These are phyloP conservation scores for Phialemoniopsis sp. DNA, from an alignment of 2,329 filamentous ascomycete species.

Conservation along the genomic window DNA sequence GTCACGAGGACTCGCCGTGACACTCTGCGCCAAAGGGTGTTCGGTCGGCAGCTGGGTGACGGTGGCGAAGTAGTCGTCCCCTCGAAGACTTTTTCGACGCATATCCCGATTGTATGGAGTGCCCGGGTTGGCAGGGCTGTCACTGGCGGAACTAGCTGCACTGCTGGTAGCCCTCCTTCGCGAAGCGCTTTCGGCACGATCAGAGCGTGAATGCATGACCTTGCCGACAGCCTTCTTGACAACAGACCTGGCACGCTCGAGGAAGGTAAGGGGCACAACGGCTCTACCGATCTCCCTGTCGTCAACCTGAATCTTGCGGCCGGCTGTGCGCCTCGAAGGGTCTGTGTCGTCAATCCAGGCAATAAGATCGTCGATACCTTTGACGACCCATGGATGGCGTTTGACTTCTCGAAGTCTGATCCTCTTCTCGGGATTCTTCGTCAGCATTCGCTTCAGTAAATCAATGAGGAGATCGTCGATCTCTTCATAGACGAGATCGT, in stretches of 20 bases:
- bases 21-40: constrained; percentile 72
- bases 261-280: constrained; percentile 82
- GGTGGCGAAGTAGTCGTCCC: constrained; percentile 50
- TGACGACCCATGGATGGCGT: constrained; percentile 84
- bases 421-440: constrained; percentile 83
- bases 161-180: constrained; percentile 57
- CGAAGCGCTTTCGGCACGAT: constrained; percentile 50
- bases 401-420: constrained; percentile 92
- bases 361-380: constrained; percentile 68
- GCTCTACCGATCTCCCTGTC: constrained; percentile 85
- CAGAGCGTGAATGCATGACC: constrained; percentile 56
- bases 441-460: constrained; percentile 73
- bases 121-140: constrained; percentile 44
- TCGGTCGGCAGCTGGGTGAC: constrained; percentile 46
- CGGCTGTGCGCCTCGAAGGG: constrained; percentile 70
- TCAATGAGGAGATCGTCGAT: constrained; percentile 78
- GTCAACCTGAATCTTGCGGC: constrained; percentile 87
- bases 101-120: constrained; percentile 39
- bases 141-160: constrained; percentile 59
- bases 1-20: constrained; percentile 63
- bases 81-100: constrained; percentile 48
- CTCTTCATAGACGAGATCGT: constrained; percentile 79
- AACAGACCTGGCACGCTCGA: constrained; percentile 79
- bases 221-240: constrained; percentile 65
- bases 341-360: constrained; percentile 95